Evolutionary conservation across 2,329 filamentous ascomycete genomes (phyloP).

Genomic region (Corniculantispora saksenae): DNA sequence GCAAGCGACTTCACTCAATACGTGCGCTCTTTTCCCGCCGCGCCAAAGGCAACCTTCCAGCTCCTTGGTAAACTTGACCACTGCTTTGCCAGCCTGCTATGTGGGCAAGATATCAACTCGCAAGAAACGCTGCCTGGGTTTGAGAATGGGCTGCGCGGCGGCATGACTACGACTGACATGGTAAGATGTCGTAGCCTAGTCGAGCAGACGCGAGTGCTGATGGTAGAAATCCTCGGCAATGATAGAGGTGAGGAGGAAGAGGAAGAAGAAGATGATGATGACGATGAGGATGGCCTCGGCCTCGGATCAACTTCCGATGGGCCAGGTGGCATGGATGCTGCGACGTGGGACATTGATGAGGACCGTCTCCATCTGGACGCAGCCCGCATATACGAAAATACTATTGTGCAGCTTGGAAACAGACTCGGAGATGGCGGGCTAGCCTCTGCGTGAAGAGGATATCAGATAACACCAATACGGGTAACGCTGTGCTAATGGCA

Average conservation of each 20-base stretch:
- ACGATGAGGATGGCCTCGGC: slow-evolving; percentile 39
- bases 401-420: slow-evolving; percentile 72
- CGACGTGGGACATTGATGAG: slow-evolving; percentile 43
- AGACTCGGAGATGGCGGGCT: slow-evolving; percentile 52
- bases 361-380: slow-evolving; percentile 67
- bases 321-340: slow-evolving; percentile 32
- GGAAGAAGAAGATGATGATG: slow-evolving; percentile 38
- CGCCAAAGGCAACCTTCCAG: slow-evolving; percentile 66
- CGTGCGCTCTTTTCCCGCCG: slow-evolving; percentile 66
- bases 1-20: slow-evolving; percentile 73
- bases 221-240: slow-evolving; percentile 67
- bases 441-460: not conserved
- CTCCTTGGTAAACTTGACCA: slow-evolving; percentile 78
- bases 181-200: slow-evolving; percentile 82
- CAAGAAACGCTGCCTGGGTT: slow-evolving; percentile 70
- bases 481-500: too few species aligned
- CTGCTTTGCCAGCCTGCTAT: slow-evolving; percentile 75
- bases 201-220: slow-evolving; percentile 70
- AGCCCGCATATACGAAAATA: slow-evolving; percentile 76
- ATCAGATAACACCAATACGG: not conserved
- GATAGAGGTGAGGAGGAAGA: slow-evolving; percentile 43
- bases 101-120: slow-evolving; percentile 66
- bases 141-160: slow-evolving; percentile 58
- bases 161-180: slow-evolving; percentile 80
- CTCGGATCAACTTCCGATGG: slow-evolving; percentile 19